Evolutionary conservation across 805 yeast genomes (phyloP), one percentile per base, ranked within the genome.

Genomic region (Myxozyma vanderwaltii): DNA sequence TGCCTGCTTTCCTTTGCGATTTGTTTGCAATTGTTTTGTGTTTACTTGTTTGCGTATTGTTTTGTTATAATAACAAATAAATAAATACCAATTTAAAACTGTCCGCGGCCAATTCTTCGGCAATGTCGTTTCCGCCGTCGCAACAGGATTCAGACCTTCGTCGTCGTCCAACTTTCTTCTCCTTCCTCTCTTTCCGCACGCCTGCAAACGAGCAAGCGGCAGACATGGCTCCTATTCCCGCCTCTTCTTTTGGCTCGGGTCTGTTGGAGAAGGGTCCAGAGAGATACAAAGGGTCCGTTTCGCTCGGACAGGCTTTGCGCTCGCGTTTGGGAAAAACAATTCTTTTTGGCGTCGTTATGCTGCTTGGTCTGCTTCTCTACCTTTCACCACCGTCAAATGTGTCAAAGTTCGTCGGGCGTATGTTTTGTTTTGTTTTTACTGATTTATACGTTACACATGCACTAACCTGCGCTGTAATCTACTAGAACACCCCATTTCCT

Each of bases 181-280:
- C 65, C 19, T 60, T 62, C 51, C 54, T 62, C 36, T 62, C 65
- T 24, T 62, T 62, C 48, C 45, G 65, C 41, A 29, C 64, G 17
- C 33, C 31, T 1, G 31, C 53, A 2, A 53, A 38, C 45, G 33
- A 29, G 27, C 29, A 51, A 27, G 24, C 39, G 49, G n/a, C 46
- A 15, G 31, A 36, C 26, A 7, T 38, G 35, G 24, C 27, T 48
- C 38, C n/a, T 44, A 29, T 17, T 21, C 43, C 47, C 19, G 50
- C 54, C 15, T 27, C 35, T 33, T 29, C 27, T 15, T 17, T 19
- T 27, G 48, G 48, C 51, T 36, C 59, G n/a, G 54, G 57, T 19
- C 40, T 45, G 39, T 57, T 60, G 33, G 65, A 62, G 31, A 62
- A 62, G 56, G 36, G 35, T 8, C 49, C 53, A 7, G 33, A 39